Evolutionary conservation across 1,139 yeast species (phyloP), one percentile per base, ranked within the genome.

Genomic region (Suhomyces guaymorum): DNA sequence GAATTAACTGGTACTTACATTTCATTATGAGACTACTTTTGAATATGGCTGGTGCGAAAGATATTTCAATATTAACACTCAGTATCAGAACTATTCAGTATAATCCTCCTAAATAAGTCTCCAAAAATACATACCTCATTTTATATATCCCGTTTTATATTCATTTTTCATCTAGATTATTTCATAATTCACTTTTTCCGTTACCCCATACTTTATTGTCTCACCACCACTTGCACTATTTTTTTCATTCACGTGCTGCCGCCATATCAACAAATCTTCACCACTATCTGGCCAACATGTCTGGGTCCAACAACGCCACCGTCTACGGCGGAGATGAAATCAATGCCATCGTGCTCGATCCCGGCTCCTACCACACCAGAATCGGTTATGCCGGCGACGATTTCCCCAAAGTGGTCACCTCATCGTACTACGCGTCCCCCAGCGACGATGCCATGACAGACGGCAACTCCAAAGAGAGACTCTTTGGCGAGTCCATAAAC

Each of bases 381-480:
- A 78, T 85, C 15, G 98, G 98, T 2, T 90, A 79, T 58, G 95
- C 97, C 4, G 98, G 98, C 7, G 95, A 89, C 44, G 98, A 92
- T 58, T 75, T 80, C 41, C 98, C 98, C 6, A 80, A 84, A 46
- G 66, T 82, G 2, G 79, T 84, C 24, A 61, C 84, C 5, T 87
- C 96, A 2, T 83, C 96, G 0, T 69, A 57, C 43, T 82, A 63
- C 43, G 66, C 66, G 8, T 36, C 44, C 13, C 32, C 40, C 3
- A 12, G 15, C 6, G 27, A 31, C 15, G 36, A 35, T 14, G 37
- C 39, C 21, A 28, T 28, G 26, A 26, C 41, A 11, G 40, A 32
- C 19, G 24, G 23, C 16, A 37, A 39, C 16, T 16, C 25, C 7
- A 46, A 39, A 16, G 54, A 52, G 35, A 49, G 51, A 28, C 50